phyloP scores from a whole-genome alignment of 306 rosid species.

The Cucumis sativus region Cucumber_9930_V3 NC_026657.2:31431501-31432000 shows the following conservation, averaged over 20 bases:
- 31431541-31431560: no score
- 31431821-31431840: not conserved
- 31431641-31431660: not conserved
- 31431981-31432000: slow-evolving; percentile 44
- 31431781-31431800: not conserved
- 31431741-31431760: not conserved
- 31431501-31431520: no score
- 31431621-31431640: not conserved
- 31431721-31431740: not conserved
- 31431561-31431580: no score
- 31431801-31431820: not conserved
- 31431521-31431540: no score
- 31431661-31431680: not conserved
- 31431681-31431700: not conserved
- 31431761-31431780: not conserved
- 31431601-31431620: no score
- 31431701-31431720: not conserved
- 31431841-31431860: slow-evolving; percentile 45
- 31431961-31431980: slow-evolving; percentile 56
- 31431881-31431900: slow-evolving; percentile 70
- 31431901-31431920: slow-evolving; percentile 82
- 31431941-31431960: slow-evolving; percentile 61
- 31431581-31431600: no score
- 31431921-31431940: slow-evolving; percentile 79
- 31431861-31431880: slow-evolving; percentile 64